These are phyloP conservation scores for Chlamydomonas sphaeroides DNA, from an alignment of 139 green algal genomes.

Conservation along the genomic window DNA sequence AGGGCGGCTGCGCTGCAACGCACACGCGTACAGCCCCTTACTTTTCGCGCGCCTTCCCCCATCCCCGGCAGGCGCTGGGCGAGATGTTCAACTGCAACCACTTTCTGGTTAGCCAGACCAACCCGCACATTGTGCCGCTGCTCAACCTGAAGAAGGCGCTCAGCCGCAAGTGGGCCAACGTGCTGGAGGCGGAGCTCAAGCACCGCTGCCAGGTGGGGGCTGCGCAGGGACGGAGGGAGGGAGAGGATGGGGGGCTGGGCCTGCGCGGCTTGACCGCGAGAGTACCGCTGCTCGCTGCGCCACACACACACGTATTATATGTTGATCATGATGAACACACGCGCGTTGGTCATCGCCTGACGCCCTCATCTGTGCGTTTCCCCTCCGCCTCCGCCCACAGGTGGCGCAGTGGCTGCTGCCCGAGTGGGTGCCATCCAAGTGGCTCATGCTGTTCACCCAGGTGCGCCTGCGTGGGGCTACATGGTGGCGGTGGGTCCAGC, in stretches of 20 bases:
- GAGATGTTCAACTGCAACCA: slow-evolving; percentile 98
- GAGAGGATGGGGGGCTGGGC: no score
- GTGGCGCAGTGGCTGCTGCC: slow-evolving; percentile 82
- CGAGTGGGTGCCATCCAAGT: slow-evolving; percentile 68
- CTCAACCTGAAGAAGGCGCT: slow-evolving; percentile 82
- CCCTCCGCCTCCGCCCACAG: slow-evolving; percentile 41
- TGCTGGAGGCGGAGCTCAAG: slow-evolving; percentile 88
- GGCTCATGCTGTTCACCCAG: slow-evolving; percentile 78
- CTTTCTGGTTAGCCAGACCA: slow-evolving; percentile 92
- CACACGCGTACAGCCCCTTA: no score
- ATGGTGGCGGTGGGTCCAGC: not conserved
- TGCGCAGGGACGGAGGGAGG: no score
- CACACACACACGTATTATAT: no score
- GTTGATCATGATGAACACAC: no score
- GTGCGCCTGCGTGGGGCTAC: not conserved
- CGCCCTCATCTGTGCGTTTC: no score
- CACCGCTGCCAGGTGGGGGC: slow-evolving; percentile 71
- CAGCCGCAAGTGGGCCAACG: slow-evolving; percentile 68
- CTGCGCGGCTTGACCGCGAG: no score
- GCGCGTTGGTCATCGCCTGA: no score
- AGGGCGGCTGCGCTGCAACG: no score
- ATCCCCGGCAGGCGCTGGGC: slow-evolving; percentile 56
- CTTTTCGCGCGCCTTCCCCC: no score
- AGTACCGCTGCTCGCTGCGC: no score
- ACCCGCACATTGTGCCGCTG: slow-evolving; percentile 90